A percentile compares a stretch with the other conserved stretches of the same genome.
Evolutionary conservation across 78 protist genomes (phyloP).

Genomic region (Salpingoeca rosetta): DNA sequence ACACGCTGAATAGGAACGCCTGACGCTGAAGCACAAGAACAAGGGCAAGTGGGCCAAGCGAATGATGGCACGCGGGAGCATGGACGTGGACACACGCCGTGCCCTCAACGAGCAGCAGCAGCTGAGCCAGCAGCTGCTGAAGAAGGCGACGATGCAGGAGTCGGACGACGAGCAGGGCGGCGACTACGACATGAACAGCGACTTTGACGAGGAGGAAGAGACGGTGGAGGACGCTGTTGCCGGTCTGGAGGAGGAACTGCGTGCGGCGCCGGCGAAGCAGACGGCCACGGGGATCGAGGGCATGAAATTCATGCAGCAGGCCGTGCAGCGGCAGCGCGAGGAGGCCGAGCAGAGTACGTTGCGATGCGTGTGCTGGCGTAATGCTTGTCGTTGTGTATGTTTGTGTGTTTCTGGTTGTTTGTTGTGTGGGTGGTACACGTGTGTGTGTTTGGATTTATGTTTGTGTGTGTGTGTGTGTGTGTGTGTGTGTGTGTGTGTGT

Average conservation of each 20-base stretch:
- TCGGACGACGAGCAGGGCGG: slow-evolving; percentile 21
- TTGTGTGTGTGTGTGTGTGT: not conserved
- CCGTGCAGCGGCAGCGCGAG: not conserved
- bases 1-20: slow-evolving; percentile 23
- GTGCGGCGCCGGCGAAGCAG: not conserved
- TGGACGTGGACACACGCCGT: slow-evolving; percentile 14
- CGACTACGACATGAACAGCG: not conserved
- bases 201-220: not conserved
- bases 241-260: not conserved
- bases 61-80: slow-evolving; percentile 29
- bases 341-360: not conserved
- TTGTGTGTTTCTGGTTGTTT: not conserved
- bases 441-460: not conserved
- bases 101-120: slow-evolving; percentile 8
- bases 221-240: not conserved
- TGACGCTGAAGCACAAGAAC: slow-evolving; percentile 48
- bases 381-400: too few species aligned
- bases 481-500: too few species aligned
- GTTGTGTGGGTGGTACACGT: not conserved
- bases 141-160: not conserved
- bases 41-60: slow-evolving; percentile 36
- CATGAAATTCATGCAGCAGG: slow-evolving; percentile 8
- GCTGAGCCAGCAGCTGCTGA: not conserved
- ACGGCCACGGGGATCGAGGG: not conserved
- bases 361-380: too few species aligned